Base-by-base conservation (phyloP, 192 early-diverging fungal genomes). In the Podila horticola region DNA sequence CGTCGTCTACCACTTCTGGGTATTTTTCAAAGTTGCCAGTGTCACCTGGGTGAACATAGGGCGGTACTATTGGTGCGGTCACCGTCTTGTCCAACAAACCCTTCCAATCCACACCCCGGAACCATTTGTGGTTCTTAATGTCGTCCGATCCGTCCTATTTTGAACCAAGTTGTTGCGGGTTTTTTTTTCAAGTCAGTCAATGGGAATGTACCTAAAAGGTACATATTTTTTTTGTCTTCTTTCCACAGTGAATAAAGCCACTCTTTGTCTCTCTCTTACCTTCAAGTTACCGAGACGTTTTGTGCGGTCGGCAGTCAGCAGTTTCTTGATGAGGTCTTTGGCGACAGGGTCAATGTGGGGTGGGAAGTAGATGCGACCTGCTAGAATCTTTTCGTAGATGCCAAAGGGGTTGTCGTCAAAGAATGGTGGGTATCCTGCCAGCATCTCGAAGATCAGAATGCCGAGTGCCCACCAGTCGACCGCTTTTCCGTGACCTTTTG, bases 401-500 rank as follows among this genome's bases (percentile, higher is more conserved):
- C 95, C 95, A 84, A 97, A 98, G 41, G 97, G 94, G 72, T 95
- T 95, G 82, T 99, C 97, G 87, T 98, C 97, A 83, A 94, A 98
- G 86, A 98, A 99, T 4, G 97, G 97, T 69, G 97, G 97, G 74
- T 96, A 94, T 85, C 97, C 97, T 24, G 94, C 96, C 68, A 99
- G 88, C 97, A 99, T 99, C 83, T 99, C 97, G 83, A 97, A 99
- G 51, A 97, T 95, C 45, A 99, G 85, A 65, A 99, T 97, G 52
- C 97, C 97, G 49, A 99, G 87, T 28, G 97, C 97, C 97, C 97
- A 99, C 97, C 97, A 99, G 83, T 99, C 97, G 11, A 99, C 97
- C 7, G 97, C 92, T 76, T 97, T 98, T 20, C 96, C 95, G 75
- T 99, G 96, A 22, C 97, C 97, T 88, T 95, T 96, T 70, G 92